Evolutionary conservation across 2,329 filamentous ascomycete genomes (phyloP).

Genomic region (Alternaria sp.): DNA sequence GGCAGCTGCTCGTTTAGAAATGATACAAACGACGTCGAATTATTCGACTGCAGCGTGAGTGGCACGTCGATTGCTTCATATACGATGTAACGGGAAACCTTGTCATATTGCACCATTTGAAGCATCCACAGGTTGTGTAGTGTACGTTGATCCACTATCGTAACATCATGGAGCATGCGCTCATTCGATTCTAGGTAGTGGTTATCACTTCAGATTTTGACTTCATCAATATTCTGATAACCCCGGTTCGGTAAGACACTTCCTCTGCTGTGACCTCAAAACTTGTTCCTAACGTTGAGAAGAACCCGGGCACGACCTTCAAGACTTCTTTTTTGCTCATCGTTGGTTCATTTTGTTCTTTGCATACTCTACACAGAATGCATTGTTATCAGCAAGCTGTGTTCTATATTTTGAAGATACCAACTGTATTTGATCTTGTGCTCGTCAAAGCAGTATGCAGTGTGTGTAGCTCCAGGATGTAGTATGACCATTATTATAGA

Average conservation of each 20-base stretch:
- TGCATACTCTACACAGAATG: no score
- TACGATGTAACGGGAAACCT: fast-evolving
- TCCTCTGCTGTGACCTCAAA: not conserved
- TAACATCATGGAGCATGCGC: not conserved
- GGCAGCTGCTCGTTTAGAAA: not conserved
- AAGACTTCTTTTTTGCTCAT: not conserved
- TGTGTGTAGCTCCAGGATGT: not conserved
- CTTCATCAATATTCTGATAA: constrained; percentile 27
- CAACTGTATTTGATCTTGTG: not conserved
- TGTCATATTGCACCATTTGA: constrained; percentile 12
- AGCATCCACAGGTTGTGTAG: constrained; percentile 23
- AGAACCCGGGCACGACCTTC: constrained; percentile 24
- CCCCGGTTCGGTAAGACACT: constrained; percentile 27
- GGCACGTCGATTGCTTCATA: not conserved
- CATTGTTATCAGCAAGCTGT: not conserved
- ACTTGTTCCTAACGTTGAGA: constrained; percentile 4
- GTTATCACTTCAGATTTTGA: constrained; percentile 39
- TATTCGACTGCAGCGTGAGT: no score
- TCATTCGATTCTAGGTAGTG: constrained; percentile 29
- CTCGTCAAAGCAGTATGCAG: not conserved
- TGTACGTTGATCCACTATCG: constrained; percentile 8
- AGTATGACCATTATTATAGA: not conserved
- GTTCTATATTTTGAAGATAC: not conserved
- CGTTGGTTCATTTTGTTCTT: not conserved
- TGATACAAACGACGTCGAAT: not conserved